phyloP scores from a whole-genome alignment of 2,329 filamentous ascomycete species.

The Colletotrichum camelliae region DNA sequence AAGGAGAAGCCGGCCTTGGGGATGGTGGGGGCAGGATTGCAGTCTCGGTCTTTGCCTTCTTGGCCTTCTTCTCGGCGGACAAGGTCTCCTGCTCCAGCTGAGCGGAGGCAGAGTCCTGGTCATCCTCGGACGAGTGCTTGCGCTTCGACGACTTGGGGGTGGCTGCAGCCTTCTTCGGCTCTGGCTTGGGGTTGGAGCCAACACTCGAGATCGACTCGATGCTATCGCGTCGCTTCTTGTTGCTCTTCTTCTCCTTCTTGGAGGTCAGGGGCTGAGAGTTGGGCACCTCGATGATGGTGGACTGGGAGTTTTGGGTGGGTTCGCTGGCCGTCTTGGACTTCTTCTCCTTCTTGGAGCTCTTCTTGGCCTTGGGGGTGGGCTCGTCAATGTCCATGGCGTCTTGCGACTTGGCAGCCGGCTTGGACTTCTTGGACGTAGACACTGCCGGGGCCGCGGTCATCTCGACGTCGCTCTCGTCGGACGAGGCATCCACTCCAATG shows the following conservation, averaged over 20 bases:
- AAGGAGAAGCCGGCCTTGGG: conserved; percentile 27
- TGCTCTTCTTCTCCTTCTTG: conserved; percentile 37
- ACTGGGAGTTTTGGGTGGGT: not conserved
- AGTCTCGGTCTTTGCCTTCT: conserved; percentile 38
- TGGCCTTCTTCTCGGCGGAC: conserved; percentile 43
- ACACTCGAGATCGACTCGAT: conserved; percentile 20
- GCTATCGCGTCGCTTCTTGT: conserved; percentile 33
- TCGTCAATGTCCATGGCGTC: conserved; percentile 25
- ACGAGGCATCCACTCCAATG: conserved; percentile 44
- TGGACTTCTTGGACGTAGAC: conserved; percentile 36
- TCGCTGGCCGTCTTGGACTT: conserved; percentile 26
- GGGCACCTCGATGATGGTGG: conserved; percentile 8
- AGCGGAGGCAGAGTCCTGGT: conserved; percentile 36
- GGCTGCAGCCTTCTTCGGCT: not conserved
- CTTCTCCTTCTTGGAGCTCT: conserved; percentile 35
- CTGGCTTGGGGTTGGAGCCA: not conserved
- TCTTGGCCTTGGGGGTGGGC: conserved; percentile 24
- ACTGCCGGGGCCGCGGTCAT: conserved; percentile 46
- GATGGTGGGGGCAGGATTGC: conserved; percentile 34
- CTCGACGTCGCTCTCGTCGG: conserved; percentile 52
- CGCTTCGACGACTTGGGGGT: conserved; percentile 22
- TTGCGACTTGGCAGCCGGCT: conserved; percentile 32
- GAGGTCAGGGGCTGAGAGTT: conserved; percentile 25
- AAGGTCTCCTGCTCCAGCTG: conserved; percentile 39
- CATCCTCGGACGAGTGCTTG: conserved; percentile 34